phyloP scores from a whole-genome alignment of 129 eudicot species.

The Flaveria linearis region DNA sequence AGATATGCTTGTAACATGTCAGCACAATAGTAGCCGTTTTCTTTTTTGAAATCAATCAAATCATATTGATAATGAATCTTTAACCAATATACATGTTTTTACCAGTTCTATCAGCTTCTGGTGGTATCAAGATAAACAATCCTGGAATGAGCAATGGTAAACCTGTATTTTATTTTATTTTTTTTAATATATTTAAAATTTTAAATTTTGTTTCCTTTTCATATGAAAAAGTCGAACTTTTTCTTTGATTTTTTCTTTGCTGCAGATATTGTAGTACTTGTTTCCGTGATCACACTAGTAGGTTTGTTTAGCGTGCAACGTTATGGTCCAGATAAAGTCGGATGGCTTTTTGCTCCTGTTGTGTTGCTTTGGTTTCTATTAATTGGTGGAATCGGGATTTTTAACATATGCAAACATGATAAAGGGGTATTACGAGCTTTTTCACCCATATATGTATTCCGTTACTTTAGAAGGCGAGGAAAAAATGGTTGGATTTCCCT shows the following conservation, averaged over 20 bases:
- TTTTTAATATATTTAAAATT: background rate
- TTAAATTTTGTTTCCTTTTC: background rate
- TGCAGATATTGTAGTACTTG: conserved; percentile 69
- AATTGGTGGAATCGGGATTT: conserved; percentile 68
- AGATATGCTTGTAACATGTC: background rate
- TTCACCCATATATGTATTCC: conserved; percentile 60
- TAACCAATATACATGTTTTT: conserved; percentile 19
- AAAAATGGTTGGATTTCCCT: conserved; percentile 60
- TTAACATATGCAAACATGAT: conserved; percentile 60
- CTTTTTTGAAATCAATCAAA: background rate
- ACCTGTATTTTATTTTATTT: background rate
- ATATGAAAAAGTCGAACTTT: background rate
- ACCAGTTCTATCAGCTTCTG: conserved; percentile 86
- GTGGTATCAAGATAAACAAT: conserved; percentile 81
- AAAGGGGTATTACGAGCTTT: conserved; percentile 55
- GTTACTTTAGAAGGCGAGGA: conserved; percentile 55
- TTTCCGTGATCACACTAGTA: conserved; percentile 60
- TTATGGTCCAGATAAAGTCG: conserved; percentile 76
- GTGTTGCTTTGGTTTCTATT: conserved; percentile 72
- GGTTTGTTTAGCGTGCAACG: conserved; percentile 72
- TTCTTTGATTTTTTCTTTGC: conserved; percentile 13
- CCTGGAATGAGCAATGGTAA: conserved; percentile 85
- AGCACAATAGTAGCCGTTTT: background rate
- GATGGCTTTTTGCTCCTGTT: conserved; percentile 32
- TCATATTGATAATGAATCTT: background rate